Base-by-base conservation (phyloP, 2,329 filamentous ascomycete genomes). In the Sarocladium strictum region DNA sequence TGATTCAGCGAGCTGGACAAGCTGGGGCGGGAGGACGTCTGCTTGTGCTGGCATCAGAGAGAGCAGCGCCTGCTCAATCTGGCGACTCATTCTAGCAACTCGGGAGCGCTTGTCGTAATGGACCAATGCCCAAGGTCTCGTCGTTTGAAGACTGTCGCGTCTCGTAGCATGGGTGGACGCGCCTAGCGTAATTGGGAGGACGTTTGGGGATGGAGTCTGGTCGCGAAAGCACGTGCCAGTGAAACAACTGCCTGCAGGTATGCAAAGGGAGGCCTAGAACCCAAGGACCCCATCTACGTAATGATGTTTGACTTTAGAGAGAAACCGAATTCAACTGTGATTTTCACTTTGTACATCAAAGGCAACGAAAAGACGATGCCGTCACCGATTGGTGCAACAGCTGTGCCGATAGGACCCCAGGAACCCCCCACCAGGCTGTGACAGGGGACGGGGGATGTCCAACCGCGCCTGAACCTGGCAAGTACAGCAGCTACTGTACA, bases 21-120 rank as follows among this genome's bases (percentile, higher is more conserved):
- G 81, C n/a, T 84, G 77, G 11, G 78, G 74, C 0, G 89, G 89
- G 0, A 93, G 73, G 47, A 81, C 75, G 27, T 81, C 79, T 58
- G 84, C 84, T 64, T 88, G 80, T 0, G 86, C 87, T 1, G 90
- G 90, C 55, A 95, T 78, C 23, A 94, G 73, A 29, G 83, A 86
- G n/a, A 82, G 76, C 32, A 95, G 76, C 0, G 85, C 84, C 63
- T 88, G 85, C 63, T 92, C 86, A 19, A 91, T 77, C 38, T 87
- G 81, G 56, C 84, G 81, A 64, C 87, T 89, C 89, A 94, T 94
- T 29, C 32, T 65, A 59, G n/a, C 47, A 14, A 19, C 15, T 54
- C 21, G n/a, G 17, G 3, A 9, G 11, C 37, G 5, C 15, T 23
- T 11, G 5, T 5, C 11, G 6, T 43, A 24, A 19, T 23, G 17